Evolutionary conservation across 331 rosid species (phyloP).

Genomic region (Quercus lobata): DNA sequence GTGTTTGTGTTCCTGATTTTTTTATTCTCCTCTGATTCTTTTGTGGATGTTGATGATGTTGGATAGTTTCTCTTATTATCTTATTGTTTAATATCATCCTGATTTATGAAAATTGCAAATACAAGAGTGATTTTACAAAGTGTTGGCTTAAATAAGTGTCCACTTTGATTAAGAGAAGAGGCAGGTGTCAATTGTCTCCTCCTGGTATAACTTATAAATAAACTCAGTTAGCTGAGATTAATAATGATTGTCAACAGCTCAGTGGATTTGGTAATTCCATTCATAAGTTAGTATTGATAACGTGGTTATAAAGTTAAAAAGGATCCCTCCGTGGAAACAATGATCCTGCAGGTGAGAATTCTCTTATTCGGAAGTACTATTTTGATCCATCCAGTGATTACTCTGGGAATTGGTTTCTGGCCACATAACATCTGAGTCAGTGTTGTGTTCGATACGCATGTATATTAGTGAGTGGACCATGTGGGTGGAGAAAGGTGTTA

Average conservation of each 20-base stretch:
- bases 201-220: no score
- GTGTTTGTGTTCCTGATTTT: conserved; percentile 37
- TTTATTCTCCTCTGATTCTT: conserved; percentile 13
- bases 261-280: no score
- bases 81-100: conserved; percentile 18
- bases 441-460: background rate
- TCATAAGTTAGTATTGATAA: no score
- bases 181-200: no score
- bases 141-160: no score
- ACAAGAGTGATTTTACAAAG: background rate
- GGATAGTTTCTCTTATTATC: conserved; percentile 18
- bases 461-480: background rate
- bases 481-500: background rate
- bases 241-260: background rate
- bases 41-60: conserved; percentile 45
- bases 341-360: background rate
- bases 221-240: background rate
- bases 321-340: background rate
- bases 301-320: background rate
- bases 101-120: background rate
- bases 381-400: background rate
- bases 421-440: background rate
- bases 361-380: background rate
- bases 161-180: no score
- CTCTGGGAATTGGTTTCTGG: background rate